Conservation (phyloP, 1,139 yeast species). For the Eremothecium gossypii region DNA sequence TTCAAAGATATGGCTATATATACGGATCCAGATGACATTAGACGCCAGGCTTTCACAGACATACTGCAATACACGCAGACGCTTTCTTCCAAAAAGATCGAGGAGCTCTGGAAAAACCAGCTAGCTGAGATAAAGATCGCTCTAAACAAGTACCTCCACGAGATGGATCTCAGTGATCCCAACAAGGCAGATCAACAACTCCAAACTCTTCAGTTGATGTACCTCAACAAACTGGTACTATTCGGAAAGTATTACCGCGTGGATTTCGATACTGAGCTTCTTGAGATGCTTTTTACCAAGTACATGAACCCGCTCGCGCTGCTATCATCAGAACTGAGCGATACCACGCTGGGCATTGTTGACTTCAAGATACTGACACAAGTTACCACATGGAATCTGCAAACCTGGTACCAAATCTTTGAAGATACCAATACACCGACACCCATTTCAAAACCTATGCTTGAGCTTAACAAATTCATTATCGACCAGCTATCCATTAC, state of each 20-base stretch:
- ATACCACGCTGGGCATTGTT: constrained; percentile 12
- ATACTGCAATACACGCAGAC: constrained; percentile 16
- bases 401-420: constrained; percentile 22
- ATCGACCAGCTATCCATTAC: constrained; percentile 9
- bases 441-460: constrained; percentile 5
- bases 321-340: constrained; percentile 9
- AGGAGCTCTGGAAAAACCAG: constrained; percentile 22
- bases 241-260: constrained; percentile 23
- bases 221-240: constrained; percentile 22
- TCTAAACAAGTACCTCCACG: constrained; percentile 19
- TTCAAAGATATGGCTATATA: constrained; percentile 17
- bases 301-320: constrained; percentile 14
- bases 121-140: constrained; percentile 17
- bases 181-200: constrained; percentile 11
- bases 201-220: constrained; percentile 9
- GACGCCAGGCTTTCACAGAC: constrained; percentile 14
- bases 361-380: constrained; percentile 23
- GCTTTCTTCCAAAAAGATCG: constrained; percentile 16
- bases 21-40: constrained; percentile 9
- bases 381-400: constrained; percentile 23
- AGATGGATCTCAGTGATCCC: constrained; percentile 6
- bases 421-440: constrained; percentile 7
- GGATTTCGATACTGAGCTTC: constrained; percentile 17
- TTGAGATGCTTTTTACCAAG: constrained; percentile 14
- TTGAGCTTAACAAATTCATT: constrained; percentile 5